Base-by-base conservation (phyloP, 495 filamentous ascomycete species). In the Penicillium robsamsonii region DNA sequence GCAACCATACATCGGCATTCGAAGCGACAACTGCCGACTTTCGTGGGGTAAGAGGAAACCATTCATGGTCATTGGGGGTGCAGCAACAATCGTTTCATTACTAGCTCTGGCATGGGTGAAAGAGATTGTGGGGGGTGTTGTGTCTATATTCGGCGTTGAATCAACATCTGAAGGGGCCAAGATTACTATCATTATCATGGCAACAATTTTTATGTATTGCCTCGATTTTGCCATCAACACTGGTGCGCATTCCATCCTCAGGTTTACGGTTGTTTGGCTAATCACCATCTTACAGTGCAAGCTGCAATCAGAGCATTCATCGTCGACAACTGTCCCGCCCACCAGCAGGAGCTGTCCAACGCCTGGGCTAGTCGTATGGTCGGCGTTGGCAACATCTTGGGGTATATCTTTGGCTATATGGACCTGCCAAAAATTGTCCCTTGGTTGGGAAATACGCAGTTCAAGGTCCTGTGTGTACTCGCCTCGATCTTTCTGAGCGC, bases 181-280 rank as follows among this genome's bases (percentile, higher is more conserved):
- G 60, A 75, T 74, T 15, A 70, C 78, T 13, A 78, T 84, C 38
- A 90, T 92, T 54, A 72, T 88, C 18, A 73, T 86, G 29, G 92
- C 92, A 5, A 89, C 92, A n/a, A 66, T 90, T 25, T 84, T 87
- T 67, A 87, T 96, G 57, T 96, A 91, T 70, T 77, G 91, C 27
- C 78, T 96, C 30, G 91, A 96, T 69, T 92, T 96, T 69, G 80
- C 92, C 35, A 92, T 96, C 70, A 96, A 96, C 68, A 91, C 90
- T n/a, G 87, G 88, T 90, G 78, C 59, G 81, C 64, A 22, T 29
- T 29, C 50, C 3, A 15, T 52, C 27, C 42, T 52, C 10, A 53
- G 46, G 56, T 47, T 41, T 0, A 24, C 24, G 18, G n/a, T 35
- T n/a, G 6, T 31, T 33, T 33, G 11, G 12, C 50, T 64, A 33